phyloP scores from a whole-genome alignment of 495 filamentous ascomycete genomes.

The Aspergillus haitiensis region DNA sequence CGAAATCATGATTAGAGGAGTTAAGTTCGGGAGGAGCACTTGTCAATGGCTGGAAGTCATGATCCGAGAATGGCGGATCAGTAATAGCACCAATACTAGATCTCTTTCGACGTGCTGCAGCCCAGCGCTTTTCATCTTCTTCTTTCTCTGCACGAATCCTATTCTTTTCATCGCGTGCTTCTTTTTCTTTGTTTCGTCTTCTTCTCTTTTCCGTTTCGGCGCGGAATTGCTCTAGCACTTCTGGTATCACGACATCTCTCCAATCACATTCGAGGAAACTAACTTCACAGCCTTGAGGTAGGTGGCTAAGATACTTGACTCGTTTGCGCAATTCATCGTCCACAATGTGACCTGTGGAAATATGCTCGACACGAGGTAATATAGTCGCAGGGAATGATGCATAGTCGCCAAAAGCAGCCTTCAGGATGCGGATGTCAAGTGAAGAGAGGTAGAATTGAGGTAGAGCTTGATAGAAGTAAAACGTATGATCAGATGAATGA shows the following conservation, averaged over 20 bases:
- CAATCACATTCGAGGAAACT: constrained; percentile 96
- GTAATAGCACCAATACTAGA: constrained; percentile 37
- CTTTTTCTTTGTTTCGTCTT: constrained; percentile 82
- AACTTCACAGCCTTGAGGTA: constrained; percentile 91
- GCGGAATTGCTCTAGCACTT: constrained; percentile 71
- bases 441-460: constrained; percentile 91
- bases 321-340: constrained; percentile 86
- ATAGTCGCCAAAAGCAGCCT: constrained; percentile 84
- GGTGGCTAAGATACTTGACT: constrained; percentile 86
- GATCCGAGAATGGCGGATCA: constrained; percentile 45
- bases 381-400: constrained; percentile 83
- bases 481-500: constrained; percentile 42
- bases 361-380: constrained; percentile 85
- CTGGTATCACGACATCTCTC: constrained; percentile 81
- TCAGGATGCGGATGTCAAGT: constrained; percentile 93
- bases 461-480: constrained; percentile 88
- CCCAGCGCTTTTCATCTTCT: constrained; percentile 67
- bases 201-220: constrained; percentile 76
- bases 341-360: constrained; percentile 86
- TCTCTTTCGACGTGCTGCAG: constrained; percentile 49
- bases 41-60: constrained; percentile 68
- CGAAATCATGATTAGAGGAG: constrained; percentile 42
- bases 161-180: constrained; percentile 85
- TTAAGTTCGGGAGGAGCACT: constrained; percentile 37
- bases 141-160: constrained; percentile 81